phyloP scores from a whole-genome alignment of 495 filamentous ascomycete genomes.

The Apodospora peruviana region DNA sequence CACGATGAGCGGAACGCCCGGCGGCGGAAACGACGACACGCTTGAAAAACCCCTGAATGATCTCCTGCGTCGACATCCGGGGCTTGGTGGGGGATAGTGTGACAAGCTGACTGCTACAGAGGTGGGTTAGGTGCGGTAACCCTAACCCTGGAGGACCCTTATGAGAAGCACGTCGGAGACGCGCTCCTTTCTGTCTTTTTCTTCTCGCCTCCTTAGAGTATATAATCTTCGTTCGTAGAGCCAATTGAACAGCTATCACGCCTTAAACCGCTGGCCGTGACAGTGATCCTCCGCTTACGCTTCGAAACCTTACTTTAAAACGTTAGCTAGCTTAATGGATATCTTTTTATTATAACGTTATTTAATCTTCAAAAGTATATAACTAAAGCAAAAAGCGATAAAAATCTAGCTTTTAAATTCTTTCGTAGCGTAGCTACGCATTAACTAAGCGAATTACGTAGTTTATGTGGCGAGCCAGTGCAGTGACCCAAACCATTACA shows the following conservation, averaged over 20 bases:
- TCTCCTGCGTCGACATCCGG: neutral
- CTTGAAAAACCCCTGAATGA: neutral
- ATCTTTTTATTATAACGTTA: too few relatives aligned
- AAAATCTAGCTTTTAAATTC: too few relatives aligned
- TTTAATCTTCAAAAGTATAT: too few relatives aligned
- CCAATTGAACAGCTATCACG: neutral
- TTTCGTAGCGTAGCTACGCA: too few relatives aligned
- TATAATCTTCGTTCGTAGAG: neutral
- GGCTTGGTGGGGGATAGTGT: neutral
- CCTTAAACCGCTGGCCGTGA: neutral
- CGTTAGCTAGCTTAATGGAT: too few relatives aligned
- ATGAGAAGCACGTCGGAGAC: neutral
- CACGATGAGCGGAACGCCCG: neutral
- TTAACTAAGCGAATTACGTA: too few relatives aligned
- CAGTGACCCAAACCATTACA: too few relatives aligned
- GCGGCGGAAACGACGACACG: neutral
- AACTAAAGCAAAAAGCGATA: too few relatives aligned
- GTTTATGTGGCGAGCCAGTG: too few relatives aligned
- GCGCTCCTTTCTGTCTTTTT: neutral
- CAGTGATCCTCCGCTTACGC: too few relatives aligned
- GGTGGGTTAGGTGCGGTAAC: neutral
- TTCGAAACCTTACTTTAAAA: too few relatives aligned
- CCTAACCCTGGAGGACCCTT: neutral
- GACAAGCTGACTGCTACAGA: neutral
- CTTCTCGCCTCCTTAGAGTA: neutral